These are phyloP conservation scores for Arbutus unedo DNA, from an alignment of 148 eudicot genomes.

Conservation along the genomic window DNA sequence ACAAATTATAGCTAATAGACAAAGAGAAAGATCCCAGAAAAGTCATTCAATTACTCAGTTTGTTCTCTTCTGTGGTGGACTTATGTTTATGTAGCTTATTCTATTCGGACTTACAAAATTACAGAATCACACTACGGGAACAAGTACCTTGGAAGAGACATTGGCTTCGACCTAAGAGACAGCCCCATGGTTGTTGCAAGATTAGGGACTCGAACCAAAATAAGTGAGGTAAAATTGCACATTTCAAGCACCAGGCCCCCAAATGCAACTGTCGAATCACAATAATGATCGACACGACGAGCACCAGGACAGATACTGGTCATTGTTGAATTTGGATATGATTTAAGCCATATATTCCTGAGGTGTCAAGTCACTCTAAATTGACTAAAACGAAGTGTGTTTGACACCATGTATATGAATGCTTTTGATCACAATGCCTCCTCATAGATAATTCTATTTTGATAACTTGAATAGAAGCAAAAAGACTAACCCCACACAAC, in stretches of 20 bases:
- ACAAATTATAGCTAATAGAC: background rate
- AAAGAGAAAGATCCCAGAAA: constrained; percentile 4
- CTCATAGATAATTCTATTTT: background rate
- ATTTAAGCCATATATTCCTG: background rate
- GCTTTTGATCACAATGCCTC: background rate
- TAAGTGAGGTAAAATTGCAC: no score
- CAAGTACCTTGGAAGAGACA: background rate
- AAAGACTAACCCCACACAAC: no score
- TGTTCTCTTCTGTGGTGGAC: background rate
- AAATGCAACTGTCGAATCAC: no score
- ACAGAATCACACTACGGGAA: background rate
- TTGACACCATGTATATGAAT: background rate
- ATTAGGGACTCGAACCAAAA: no score
- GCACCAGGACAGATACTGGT: no score
- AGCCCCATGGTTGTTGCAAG: background rate
- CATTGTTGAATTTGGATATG: no score
- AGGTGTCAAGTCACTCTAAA: background rate
- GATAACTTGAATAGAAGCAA: background rate
- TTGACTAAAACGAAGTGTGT: background rate
- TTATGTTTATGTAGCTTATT: background rate
- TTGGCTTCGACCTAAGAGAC: background rate
- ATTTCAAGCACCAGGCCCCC: no score
- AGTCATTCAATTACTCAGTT: background rate
- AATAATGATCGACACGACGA: no score
- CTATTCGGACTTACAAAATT: background rate